Conservation (phyloP, 2,329 filamentous ascomycete genomes). For the Parasarocladium wereldwijsianum region DNA sequence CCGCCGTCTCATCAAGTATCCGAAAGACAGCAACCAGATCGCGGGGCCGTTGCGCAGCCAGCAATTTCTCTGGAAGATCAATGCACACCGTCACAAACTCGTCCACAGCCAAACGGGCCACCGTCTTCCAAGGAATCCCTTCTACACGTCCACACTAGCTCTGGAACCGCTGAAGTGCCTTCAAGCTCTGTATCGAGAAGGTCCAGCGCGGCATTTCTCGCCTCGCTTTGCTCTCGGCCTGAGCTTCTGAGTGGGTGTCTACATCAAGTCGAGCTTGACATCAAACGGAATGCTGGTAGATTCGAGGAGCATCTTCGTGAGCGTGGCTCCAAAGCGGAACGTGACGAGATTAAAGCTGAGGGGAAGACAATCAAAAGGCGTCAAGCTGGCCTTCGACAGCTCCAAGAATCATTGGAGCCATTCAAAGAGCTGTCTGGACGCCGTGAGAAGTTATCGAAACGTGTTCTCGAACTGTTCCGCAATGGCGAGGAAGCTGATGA, state of each 20-base stretch:
- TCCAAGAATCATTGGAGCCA: slow-evolving; percentile 25
- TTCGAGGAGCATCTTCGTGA: slow-evolving; percentile 32
- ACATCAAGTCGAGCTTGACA: background rate
- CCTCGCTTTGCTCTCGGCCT: slow-evolving; percentile 1
- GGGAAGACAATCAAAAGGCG: slow-evolving; percentile 32
- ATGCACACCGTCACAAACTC: background rate
- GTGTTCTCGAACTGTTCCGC: too few relatives aligned
- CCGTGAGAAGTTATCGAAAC: too few relatives aligned
- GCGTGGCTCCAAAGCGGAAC: slow-evolving; percentile 28
- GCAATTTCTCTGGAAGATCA: background rate
- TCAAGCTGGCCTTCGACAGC: slow-evolving; percentile 25
- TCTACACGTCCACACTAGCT: too few relatives aligned
- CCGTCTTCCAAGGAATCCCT: background rate
- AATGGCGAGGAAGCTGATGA: slow-evolving; percentile 35
- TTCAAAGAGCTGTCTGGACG: slow-evolving; percentile 26
- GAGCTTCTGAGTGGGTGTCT: too few relatives aligned
- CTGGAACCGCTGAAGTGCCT: background rate
- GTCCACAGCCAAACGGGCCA: background rate
- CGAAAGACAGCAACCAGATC: slow-evolving; percentile 4
- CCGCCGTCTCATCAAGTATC: slow-evolving; percentile 22
- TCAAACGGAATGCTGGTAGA: slow-evolving; percentile 31
- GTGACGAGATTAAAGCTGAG: slow-evolving; percentile 31
- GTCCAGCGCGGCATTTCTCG: background rate
- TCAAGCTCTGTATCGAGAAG: background rate
- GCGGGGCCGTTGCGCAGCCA: background rate